Conservation (phyloP, 345 rosid genomes). For the Melaleuca quinquenervia region DNA sequence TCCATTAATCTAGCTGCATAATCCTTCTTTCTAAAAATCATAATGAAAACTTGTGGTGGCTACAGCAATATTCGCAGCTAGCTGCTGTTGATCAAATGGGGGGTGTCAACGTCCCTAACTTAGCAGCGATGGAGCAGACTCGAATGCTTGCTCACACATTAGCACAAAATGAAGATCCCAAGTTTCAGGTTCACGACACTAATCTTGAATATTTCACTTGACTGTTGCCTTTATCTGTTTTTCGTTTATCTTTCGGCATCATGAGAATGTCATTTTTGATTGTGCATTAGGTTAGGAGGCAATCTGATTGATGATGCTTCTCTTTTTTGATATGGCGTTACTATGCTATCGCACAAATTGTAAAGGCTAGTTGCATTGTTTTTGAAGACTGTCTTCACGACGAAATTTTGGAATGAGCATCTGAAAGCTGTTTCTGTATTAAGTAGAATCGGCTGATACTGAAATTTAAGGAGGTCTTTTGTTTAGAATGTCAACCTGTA, state of each 20-base stretch:
- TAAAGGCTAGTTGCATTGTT: background rate
- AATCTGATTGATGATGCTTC: background rate
- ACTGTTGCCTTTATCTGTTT: background rate
- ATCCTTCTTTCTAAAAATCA: background rate
- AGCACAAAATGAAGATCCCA: constrained; percentile 83
- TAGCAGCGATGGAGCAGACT: constrained; percentile 95
- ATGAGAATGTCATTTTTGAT: background rate
- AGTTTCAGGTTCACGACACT: constrained; percentile 63
- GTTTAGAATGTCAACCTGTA: background rate
- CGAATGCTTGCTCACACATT: constrained; percentile 92
- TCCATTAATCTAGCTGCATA: background rate
- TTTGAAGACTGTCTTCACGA: background rate
- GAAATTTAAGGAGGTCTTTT: background rate
- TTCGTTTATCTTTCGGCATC: background rate
- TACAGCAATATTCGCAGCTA: constrained; percentile 67
- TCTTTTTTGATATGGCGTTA: background rate
- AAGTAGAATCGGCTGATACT: background rate
- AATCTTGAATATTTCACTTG: background rate
- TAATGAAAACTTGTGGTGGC: background rate
- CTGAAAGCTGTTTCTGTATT: background rate
- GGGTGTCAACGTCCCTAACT: constrained; percentile 43
- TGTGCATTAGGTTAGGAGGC: background rate
- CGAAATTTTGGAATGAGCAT: background rate
- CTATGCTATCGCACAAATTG: background rate
- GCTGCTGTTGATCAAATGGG: constrained; percentile 49